phyloP scores from a whole-genome alignment of 73 alveolate genomes.

The Paraurostyla sp. region DNA sequence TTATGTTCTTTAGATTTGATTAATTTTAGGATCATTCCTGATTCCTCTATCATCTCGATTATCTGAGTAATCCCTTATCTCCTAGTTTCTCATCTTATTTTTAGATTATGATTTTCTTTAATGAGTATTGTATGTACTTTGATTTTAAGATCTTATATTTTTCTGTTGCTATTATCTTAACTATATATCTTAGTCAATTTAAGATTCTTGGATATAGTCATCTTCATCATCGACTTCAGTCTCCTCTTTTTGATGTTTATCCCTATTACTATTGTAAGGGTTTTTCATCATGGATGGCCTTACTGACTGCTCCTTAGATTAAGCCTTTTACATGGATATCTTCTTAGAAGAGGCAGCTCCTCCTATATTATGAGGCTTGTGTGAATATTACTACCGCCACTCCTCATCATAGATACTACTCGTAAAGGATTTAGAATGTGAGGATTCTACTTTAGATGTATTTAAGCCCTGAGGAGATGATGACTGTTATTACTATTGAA shows the following conservation, averaged over 20 bases:
- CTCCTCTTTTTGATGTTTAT: conserved; percentile 7
- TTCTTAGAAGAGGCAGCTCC: conserved; percentile 32
- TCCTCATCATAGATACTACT: conserved; percentile 45
- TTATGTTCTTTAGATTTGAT: background rate
- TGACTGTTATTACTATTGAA: background rate
- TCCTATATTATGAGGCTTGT: background rate
- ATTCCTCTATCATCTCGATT: background rate
- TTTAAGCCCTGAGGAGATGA: background rate
- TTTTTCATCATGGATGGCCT: background rate
- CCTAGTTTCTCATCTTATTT: too few relatives aligned
- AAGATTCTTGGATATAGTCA: background rate
- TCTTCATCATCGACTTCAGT: conserved; percentile 46
- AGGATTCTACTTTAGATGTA: background rate
- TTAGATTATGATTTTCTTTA: too few relatives aligned
- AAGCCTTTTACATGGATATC: background rate
- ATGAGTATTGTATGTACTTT: too few relatives aligned
- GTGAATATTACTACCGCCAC: background rate
- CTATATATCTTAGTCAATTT: background rate
- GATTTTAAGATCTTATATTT: too few relatives aligned
- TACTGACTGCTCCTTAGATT: background rate
- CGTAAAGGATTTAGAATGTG: background rate
- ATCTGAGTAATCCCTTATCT: too few relatives aligned
- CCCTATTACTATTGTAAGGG: background rate
- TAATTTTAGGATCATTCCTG: background rate
- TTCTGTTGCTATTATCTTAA: too few relatives aligned